phyloP scores from a whole-genome alignment of 768 basidiomycete genomes.

The Gyrodon lividus region DNA sequence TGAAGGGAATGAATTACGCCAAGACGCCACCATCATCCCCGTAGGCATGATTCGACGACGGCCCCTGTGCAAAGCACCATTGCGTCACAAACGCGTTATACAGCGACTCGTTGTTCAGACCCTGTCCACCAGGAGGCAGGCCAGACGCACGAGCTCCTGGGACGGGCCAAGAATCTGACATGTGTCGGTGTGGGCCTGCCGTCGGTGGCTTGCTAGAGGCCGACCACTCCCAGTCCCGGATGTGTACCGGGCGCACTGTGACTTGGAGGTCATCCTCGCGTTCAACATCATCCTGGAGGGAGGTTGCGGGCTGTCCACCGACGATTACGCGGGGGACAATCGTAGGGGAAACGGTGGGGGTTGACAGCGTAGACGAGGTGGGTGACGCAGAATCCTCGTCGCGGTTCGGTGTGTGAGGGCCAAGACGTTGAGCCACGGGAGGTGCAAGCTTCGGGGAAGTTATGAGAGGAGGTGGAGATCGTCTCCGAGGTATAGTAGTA shows the following conservation, averaged over 20 bases:
- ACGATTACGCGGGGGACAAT: constrained; percentile 25
- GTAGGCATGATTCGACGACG: constrained; percentile 25
- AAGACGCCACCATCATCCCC: constrained; percentile 14
- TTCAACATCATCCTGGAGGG: not conserved
- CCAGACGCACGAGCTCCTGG: constrained; percentile 24
- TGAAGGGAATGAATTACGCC: constrained; percentile 7
- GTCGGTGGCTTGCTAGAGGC: not conserved
- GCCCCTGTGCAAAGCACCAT: constrained; percentile 65
- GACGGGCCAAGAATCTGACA: not conserved
- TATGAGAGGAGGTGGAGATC: not conserved
- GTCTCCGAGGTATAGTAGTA: not conserved
- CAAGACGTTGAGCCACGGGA: not conserved
- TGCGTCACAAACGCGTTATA: constrained; percentile 63
- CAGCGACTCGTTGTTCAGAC: constrained; percentile 28
- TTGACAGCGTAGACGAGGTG: constrained; percentile 28
- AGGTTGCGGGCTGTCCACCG: constrained; percentile 25
- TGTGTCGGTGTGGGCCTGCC: not conserved
- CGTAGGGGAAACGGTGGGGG: constrained; percentile 21
- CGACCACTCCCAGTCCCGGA: constrained; percentile 27
- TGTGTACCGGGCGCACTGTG: not conserved
- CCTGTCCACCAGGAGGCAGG: constrained; percentile 3
- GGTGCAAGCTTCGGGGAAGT: not conserved
- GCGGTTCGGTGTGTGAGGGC: not conserved
- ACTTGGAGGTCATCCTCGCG: not conserved
- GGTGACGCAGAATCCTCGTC: constrained; percentile 24